Evolutionary conservation across 1,284 basidiomycete species (phyloP), one percentile per base, ranked within the genome.

Genomic region (Pseudozyma thailandica): DNA sequence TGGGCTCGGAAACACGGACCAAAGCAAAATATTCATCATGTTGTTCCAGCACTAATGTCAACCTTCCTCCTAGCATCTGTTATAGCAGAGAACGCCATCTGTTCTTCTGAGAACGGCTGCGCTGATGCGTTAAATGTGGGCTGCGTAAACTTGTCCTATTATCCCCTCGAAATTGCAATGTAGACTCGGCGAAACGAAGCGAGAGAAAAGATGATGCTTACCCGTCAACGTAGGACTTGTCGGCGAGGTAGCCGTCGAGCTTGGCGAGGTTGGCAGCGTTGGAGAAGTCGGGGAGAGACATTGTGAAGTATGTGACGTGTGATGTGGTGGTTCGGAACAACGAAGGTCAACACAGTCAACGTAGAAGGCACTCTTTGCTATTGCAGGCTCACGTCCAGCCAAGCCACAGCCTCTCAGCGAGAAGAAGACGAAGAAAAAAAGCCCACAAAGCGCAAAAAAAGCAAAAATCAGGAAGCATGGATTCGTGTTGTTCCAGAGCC

Each of bases 1-100:
- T 81, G 80, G 80, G 74, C 79, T 82, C 80, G 76, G 80, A 81
- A 82, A 82, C 80, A 82, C 80, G 80, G 80, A 82, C 80, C 80
- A 81, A 82, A 80, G 74, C 77, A 63, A 68, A 65, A 45, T 46
- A 55, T 70, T 81, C 79, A 81, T 82, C 79, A 70, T 69, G 46
- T 47, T 55, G 69, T 71, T 61, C 55, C 51, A 50, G 39, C 41
- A 41, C 39, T 18, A 10, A 20, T 41, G 23, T 6, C 13, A 20
- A 13, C 39, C 39, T 21, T 41, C 39, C 39, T 9, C 8, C 8
- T n/a, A n/a, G n/a, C n/a, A n/a, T n/a, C n/a, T n/a, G n/a, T n/a
- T n/a, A n/a, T n/a, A n/a, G n/a, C n/a, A n/a, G n/a, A n/a, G n/a
- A n/a, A n/a, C n/a, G n/a, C n/a, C n/a, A n/a, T n/a, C n/a, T n/a